phyloP scores from a whole-genome alignment of 129 eudicot species.

The Deinandra increscens region DNA sequence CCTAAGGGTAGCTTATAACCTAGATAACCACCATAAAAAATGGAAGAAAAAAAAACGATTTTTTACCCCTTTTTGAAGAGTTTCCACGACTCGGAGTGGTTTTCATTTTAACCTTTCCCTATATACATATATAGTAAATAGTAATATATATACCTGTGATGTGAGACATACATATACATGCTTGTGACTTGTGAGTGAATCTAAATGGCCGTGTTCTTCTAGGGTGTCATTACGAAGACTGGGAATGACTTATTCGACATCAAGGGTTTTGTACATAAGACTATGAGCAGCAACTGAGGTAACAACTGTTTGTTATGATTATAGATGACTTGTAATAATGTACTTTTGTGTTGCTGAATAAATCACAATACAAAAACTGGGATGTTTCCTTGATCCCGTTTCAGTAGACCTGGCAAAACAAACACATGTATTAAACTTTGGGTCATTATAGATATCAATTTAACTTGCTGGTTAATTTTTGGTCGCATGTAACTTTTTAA shows the following conservation, averaged over 20 bases:
- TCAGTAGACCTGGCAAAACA: neutral
- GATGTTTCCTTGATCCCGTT: neutral
- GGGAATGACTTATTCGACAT: slow-evolving; percentile 62
- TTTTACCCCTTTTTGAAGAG: no score
- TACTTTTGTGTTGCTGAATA: slow-evolving; percentile 13
- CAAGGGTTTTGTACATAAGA: slow-evolving; percentile 44
- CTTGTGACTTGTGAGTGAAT: neutral
- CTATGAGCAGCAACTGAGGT: slow-evolving; percentile 19
- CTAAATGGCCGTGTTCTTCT: slow-evolving; percentile 9
- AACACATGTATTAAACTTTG: no score
- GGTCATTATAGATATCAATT: no score
- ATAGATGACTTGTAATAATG: neutral
- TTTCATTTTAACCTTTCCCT: no score
- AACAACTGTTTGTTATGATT: neutral
- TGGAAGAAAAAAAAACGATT: no score
- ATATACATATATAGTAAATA: no score
- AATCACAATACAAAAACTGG: neutral
- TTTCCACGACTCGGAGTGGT: no score
- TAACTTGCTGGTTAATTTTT: no score
- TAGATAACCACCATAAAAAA: no score
- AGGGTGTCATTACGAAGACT: slow-evolving; percentile 73
- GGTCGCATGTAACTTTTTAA: no score
- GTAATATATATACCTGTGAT: no score
- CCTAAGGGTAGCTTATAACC: no score
- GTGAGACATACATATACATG: neutral